Percentiles rank a stretch among this genome's conserved stretches.
Conservation (phyloP, 179 eudicot genomes). For the Corrigiola litoralis region DNA sequence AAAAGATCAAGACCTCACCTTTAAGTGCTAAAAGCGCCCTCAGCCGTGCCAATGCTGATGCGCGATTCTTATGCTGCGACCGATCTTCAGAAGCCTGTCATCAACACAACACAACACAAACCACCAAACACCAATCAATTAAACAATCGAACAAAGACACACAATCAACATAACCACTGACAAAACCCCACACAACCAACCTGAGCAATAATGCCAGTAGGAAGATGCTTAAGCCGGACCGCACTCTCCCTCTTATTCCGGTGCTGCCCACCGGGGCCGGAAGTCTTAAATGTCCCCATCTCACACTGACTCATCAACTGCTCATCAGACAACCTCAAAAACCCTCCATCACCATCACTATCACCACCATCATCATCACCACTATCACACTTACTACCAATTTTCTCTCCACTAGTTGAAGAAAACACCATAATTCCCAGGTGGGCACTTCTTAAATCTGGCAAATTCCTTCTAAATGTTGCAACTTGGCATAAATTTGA, state of each 20-base stretch:
- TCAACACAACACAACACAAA: conserved; percentile 5
- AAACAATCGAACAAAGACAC: not conserved
- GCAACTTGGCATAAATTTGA: conserved; percentile 2
- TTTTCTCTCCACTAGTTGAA: conserved; percentile 14
- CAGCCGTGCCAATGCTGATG: conserved; percentile 72
- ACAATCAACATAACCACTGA: no score
- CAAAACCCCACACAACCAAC: conserved; percentile 21
- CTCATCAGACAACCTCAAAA: conserved; percentile 57
- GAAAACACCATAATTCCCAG: conserved; percentile 18
- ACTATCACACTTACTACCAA: conserved; percentile 15
- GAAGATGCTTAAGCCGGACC: conserved; percentile 83
- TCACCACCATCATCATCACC: not conserved
- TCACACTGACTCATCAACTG: conserved; percentile 69
- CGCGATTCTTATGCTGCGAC: conserved; percentile 91
- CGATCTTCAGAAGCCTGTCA: conserved; percentile 87
- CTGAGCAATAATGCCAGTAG: conserved; percentile 91
- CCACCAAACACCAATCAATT: not conserved
- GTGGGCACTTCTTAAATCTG: conserved; percentile 1
- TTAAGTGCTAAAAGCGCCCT: conserved; percentile 72
- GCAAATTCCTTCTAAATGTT: not conserved
- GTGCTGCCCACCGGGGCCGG: conserved; percentile 99
- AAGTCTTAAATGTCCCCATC: conserved; percentile 65
- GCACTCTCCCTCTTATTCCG: conserved; percentile 91
- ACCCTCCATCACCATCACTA: conserved; percentile 24
- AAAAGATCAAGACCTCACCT: conserved; percentile 38